Conservation (phyloP, 1,139 yeast genomes). For the Debaryomyces udenii region DNA sequence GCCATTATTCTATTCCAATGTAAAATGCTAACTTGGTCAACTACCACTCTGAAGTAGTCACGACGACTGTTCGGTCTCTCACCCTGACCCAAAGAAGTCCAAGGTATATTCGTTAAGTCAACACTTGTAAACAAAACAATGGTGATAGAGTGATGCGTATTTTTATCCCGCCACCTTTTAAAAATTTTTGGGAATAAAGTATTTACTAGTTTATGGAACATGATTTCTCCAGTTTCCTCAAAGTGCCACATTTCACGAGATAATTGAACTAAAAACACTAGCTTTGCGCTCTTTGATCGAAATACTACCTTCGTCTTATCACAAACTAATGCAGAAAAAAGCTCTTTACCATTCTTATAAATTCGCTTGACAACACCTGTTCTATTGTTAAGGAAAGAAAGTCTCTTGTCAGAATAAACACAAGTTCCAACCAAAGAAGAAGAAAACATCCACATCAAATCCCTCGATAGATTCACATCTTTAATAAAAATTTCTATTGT, state of each 20-base stretch:
- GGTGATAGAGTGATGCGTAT: conserved; percentile 89
- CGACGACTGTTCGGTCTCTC: conserved; percentile 68
- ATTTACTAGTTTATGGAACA: conserved; percentile 90
- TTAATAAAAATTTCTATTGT: conserved; percentile 79
- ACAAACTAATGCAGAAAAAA: conserved; percentile 68
- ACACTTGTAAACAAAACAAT: conserved; percentile 86
- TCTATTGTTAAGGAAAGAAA: conserved; percentile 64
- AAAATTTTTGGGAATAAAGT: conserved; percentile 89
- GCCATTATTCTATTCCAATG: conserved; percentile 95
- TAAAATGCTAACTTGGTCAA: conserved; percentile 86
- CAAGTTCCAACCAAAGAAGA: conserved; percentile 64
- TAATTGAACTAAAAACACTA: conserved; percentile 82
- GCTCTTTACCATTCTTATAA: conserved; percentile 68
- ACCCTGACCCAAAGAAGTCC: conserved; percentile 65
- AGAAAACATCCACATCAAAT: conserved; percentile 91
- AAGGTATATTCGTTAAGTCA: conserved; percentile 62
- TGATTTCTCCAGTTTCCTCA: conserved; percentile 93
- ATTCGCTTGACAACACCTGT: conserved; percentile 65
- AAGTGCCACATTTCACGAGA: conserved; percentile 98
- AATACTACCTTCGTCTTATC: conserved; percentile 78
- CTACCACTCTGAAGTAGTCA: conserved; percentile 91
- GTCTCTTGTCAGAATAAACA: conserved; percentile 65
- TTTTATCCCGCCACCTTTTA: conserved; percentile 81
- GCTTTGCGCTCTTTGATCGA: conserved; percentile 86
- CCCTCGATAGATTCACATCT: conserved; percentile 81